phyloP scores from a whole-genome alignment of 352 stramenopile genomes.

The Globisporangium orthogonon region DNA sequence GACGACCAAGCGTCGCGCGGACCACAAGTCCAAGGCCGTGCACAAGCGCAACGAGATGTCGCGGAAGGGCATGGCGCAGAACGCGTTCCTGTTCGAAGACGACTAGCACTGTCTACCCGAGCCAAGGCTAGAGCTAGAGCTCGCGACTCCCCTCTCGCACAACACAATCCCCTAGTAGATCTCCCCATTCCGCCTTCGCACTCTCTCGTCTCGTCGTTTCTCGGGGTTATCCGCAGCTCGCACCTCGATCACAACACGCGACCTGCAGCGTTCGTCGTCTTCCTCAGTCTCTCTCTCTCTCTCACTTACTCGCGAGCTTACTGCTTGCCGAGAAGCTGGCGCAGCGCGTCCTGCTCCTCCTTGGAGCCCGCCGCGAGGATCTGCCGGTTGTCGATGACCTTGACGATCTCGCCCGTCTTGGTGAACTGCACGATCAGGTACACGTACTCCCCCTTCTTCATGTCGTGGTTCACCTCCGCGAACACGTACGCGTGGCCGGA shows the following conservation, averaged over 20 bases:
- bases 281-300: conserved; percentile 1
- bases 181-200: too few species aligned
- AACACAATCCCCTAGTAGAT: too few species aligned
- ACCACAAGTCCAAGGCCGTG: conserved; percentile 41
- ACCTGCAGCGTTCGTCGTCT: too few species aligned
- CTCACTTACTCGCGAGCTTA: not conserved
- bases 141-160: conserved; percentile 13
- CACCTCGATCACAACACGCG: too few species aligned
- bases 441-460: conserved; percentile 93
- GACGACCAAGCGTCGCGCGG: conserved; percentile 36
- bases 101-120: too few species aligned
- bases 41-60: conserved; percentile 50
- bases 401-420: conserved; percentile 86
- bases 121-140: too few species aligned
- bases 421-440: conserved; percentile 95
- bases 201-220: too few species aligned
- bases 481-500: conserved; percentile 89
- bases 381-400: conserved; percentile 91
- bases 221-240: too few species aligned
- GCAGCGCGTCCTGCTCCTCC: conserved; percentile 74
- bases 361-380: conserved; percentile 66
- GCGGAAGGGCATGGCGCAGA: conserved; percentile 44
- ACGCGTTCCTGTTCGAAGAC: conserved; percentile 69
- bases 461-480: conserved; percentile 88
- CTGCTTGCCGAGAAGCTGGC: conserved; percentile 66